These are phyloP conservation scores for Fusarium coffeatum DNA, from an alignment of 2,329 filamentous ascomycete genomes.

Conservation along the genomic window DNA sequence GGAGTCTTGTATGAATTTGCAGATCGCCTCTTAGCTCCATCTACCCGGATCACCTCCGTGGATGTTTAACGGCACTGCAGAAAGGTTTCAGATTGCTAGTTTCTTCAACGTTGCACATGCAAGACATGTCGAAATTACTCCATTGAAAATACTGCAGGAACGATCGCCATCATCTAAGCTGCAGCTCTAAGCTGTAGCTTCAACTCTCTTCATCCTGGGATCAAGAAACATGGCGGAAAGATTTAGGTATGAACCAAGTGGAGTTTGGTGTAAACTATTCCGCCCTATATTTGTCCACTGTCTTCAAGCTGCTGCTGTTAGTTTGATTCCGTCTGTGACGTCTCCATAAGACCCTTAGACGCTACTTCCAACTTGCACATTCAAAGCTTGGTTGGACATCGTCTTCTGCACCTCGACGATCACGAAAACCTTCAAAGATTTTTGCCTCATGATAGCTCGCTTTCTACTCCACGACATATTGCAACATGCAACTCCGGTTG, in stretches of 20 bases:
- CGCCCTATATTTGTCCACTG: fast-evolving
- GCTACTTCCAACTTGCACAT: background rate
- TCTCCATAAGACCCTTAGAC: background rate
- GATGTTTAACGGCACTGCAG: background rate
- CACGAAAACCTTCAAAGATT: background rate
- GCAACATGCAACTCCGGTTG: background rate
- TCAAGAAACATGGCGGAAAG: background rate
- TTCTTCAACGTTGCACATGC: background rate
- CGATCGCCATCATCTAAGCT: background rate
- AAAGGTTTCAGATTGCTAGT: background rate
- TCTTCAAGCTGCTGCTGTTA: background rate
- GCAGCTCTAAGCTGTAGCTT: background rate
- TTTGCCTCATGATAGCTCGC: background rate
- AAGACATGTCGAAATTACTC: background rate
- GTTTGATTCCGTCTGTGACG: background rate
- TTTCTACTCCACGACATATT: background rate
- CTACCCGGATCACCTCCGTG: background rate
- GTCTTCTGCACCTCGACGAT: background rate
- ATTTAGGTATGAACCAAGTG: fast-evolving
- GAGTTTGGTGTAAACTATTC: background rate
- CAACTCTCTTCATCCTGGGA: fast-evolving
- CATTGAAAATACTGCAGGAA: background rate
- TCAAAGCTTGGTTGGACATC: background rate
- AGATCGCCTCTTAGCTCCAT: background rate
- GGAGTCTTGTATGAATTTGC: background rate